These are phyloP conservation scores for Scutellaria baicalensis DNA, from an alignment of 257 asterid species.

Conservation along the genomic window DNA sequence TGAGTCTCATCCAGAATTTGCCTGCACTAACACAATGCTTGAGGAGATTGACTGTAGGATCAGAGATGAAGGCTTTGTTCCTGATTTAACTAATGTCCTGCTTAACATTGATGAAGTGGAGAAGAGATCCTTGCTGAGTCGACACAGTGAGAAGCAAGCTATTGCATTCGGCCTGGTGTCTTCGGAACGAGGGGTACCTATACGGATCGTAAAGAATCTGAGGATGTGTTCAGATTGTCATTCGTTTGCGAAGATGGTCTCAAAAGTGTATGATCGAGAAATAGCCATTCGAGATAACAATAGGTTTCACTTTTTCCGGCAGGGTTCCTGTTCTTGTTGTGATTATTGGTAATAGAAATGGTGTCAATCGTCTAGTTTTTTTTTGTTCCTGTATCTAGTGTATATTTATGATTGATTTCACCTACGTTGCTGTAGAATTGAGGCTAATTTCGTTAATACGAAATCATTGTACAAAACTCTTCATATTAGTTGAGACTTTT, in stretches of 20 bases:
- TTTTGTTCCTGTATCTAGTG: too few relatives aligned
- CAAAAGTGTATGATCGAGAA: slow-evolving; percentile 34
- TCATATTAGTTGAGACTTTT: too few relatives aligned
- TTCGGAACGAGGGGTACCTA: slow-evolving; percentile 23
- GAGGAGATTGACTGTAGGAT: slow-evolving; percentile 35
- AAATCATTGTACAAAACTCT: too few relatives aligned
- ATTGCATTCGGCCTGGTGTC: slow-evolving; percentile 46
- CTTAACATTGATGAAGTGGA: slow-evolving; percentile 36
- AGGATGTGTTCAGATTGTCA: slow-evolving; percentile 61
- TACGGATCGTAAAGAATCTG: slow-evolving; percentile 45
- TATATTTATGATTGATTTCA: too few relatives aligned
- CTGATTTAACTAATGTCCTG: slow-evolving; percentile 41
- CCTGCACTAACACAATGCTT: slow-evolving; percentile 30
- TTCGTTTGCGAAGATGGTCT: slow-evolving; percentile 38
- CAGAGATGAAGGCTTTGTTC: slow-evolving; percentile 37
- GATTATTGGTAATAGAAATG: slow-evolving; percentile 38
- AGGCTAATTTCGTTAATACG: too few relatives aligned
- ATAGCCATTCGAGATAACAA: slow-evolving; percentile 39
- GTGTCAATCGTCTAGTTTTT: background rate
- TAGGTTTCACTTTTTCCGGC: slow-evolving; percentile 44
- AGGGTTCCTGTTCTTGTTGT: slow-evolving; percentile 50
- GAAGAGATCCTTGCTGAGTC: slow-evolving; percentile 38
- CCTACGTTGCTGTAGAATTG: too few relatives aligned
- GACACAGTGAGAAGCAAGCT: slow-evolving; percentile 53
- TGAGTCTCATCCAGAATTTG: slow-evolving; percentile 24